Evolutionary conservation across 371 early-diverging fungal genomes (phyloP).

Genomic region (Zancudomyces culisetae): DNA sequence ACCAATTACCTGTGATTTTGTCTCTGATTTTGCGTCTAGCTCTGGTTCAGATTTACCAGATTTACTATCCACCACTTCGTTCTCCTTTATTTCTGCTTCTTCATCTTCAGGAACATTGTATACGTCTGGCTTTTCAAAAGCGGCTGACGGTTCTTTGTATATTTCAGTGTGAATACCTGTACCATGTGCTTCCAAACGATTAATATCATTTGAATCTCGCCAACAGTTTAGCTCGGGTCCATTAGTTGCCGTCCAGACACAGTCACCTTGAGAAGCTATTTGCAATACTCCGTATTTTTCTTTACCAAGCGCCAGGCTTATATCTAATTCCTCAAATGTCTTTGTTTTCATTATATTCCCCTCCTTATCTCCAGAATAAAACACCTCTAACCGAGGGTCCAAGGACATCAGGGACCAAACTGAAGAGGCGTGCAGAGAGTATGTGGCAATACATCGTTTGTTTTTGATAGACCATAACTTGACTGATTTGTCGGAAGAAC

Average conservation of each 20-base stretch:
- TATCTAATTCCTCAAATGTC: constrained; percentile 5
- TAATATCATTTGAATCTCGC: constrained; percentile 11
- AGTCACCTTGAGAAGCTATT: constrained; percentile 58
- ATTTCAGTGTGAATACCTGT: no score
- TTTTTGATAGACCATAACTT: constrained; percentile 84
- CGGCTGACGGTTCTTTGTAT: no score
- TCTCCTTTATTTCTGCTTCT: neutral
- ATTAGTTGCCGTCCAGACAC: constrained; percentile 83
- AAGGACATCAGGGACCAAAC: constrained; percentile 79
- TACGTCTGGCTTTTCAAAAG: neutral
- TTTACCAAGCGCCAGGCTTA: constrained; percentile 65
- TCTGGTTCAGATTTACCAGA: no score
- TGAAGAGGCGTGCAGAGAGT: constrained; percentile 66
- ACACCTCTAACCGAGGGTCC: constrained; percentile 62
- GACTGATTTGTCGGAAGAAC: constrained; percentile 73
- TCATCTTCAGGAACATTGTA: no score
- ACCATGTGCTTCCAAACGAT: neutral
- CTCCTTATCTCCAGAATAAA: constrained; percentile 81
- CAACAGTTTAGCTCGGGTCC: constrained; percentile 65
- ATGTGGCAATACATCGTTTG: constrained; percentile 72
- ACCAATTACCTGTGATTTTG: no score
- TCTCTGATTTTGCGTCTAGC: no score
- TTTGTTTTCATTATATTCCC: constrained; percentile 55
- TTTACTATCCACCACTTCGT: neutral
- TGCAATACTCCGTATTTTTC: constrained; percentile 64